These are phyloP conservation scores for Backusella luteola DNA, from an alignment of 192 early-diverging fungal genomes.

Conservation along the genomic window DNA sequence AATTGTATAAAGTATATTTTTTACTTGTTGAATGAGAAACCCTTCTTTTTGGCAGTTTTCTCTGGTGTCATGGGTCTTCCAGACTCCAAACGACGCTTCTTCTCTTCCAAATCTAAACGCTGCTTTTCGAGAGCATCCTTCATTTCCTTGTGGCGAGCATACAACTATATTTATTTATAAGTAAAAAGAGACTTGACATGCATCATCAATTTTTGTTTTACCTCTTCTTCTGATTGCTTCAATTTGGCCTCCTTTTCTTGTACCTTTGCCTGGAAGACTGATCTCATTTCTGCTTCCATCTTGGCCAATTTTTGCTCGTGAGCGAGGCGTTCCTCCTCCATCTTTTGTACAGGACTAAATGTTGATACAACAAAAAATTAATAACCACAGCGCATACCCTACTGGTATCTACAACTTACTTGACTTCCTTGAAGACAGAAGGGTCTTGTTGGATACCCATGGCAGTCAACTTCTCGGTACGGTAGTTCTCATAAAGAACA, in stretches of 20 bases:
- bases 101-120: constrained; percentile 91
- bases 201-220: not conserved
- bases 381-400: not conserved
- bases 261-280: constrained; percentile 99
- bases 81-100: constrained; percentile 86
- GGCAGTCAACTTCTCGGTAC: constrained; percentile 90
- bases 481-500: constrained; percentile 94
- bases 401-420: constrained; percentile 43
- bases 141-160: constrained; percentile 98
- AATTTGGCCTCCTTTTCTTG: constrained; percentile 99
- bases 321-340: constrained; percentile 89
- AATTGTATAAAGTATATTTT: constrained; percentile 6
- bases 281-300: constrained; percentile 99
- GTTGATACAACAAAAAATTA: not conserved
- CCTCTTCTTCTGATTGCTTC: constrained; percentile 94
- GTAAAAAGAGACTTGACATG: not conserved
- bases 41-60: constrained; percentile 68
- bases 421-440: constrained; percentile 79
- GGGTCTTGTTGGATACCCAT: constrained; percentile 85
- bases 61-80: constrained; percentile 73
- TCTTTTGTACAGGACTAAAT: constrained; percentile 54
- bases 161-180: constrained; percentile 48
- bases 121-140: constrained; percentile 97
- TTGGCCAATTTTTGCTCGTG: constrained; percentile 97
- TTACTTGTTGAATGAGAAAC: constrained; percentile 66